Evolutionary conservation across 306 rosid species (phyloP), one percentile per base, ranked within the genome.

Genomic region (Hippophae tibetana): DNA sequence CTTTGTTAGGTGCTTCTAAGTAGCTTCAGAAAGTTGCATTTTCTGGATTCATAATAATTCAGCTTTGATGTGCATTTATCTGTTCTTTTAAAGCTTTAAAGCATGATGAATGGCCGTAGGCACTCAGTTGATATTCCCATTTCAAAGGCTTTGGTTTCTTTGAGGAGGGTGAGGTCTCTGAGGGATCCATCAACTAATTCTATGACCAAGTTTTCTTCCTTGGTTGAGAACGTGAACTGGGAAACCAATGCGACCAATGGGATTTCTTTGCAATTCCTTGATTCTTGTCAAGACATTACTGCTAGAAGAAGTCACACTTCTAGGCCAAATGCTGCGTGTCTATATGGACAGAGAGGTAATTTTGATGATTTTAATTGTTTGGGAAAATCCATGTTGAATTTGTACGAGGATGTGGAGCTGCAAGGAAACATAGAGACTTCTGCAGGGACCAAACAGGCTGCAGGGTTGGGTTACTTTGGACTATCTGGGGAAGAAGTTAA

Each of bases 111-210:
- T 46, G 95, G 84, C 41, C 71, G 92, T 72, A 76, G 95, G 52
- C 97, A 89, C 72, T 89, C 95, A 3, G 85, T 86, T 51, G 97
- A 89, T 74, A 54, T 86, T 74, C 97, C 97, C 9, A 89, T 89
- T 50, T 83, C 95, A 1, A 89, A 76, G 48, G 66, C 97, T 63
- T 87, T 89, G 6, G 81, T 76, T 12, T 89, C 89, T 44, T 64
- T 89, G 75, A 72, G 92, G 89, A 86, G 95, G 57, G 95, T 89
- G 44, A 78, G 87, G 84, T 89, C 97, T 60, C 61, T 89, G 70
- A 86, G 92, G 74, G 97, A 89, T 80, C 97, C 97, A 0, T 76
- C 95, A 1, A 89, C 97, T 41, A 79, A 75, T 69, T 74, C 89
- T 40, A 81, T 77, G 78, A 72, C 67, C 76, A 89, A 83, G 58